Base-by-base conservation (phyloP, 2,329 filamentous ascomycete genomes). In the Diaporthe sp. region DNA sequence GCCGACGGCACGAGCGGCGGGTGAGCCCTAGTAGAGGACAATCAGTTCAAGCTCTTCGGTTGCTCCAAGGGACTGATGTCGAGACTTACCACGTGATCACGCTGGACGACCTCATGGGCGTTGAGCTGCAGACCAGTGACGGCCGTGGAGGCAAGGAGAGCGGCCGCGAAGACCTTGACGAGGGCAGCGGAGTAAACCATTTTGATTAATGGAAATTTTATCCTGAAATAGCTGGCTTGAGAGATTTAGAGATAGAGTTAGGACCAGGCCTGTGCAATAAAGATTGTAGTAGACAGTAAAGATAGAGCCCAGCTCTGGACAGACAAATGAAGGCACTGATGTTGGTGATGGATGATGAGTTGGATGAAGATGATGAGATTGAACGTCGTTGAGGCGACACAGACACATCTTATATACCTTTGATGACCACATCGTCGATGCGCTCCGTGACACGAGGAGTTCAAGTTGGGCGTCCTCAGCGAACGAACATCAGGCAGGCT, bases 241-340 rank as follows among this genome's bases (percentile, higher is more conserved):
- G 8, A 28, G n/a, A 61, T 42, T 42, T 13, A 58, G 28, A 22
- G 55, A 58, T 58, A 22, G 55, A 58, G 55, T 3, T 34, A 58
- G 55, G 55, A 37, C 55, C 28, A 58, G 37, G 55, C 55, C 55
- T 58, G 28, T 58, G 55, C 9, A 58, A 58, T 58, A 58, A 58
- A 58, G 55, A 58, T 58, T 58, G 55, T 58, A 34, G 55, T 58
- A 58, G 55, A 58, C 55, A 58, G 28, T 34, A 58, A 58, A 58
- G 17, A 58, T 22, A 58, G 55, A 58, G 55, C 55, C 15, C 28
- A 58, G 55, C 55, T 58, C 55, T 31, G 28, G 22, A 58, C 17
- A 58, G 55, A 58, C 55, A 58, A 58, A 37, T 10, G 28, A 58
- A 58, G 55, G 55, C 55, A 58, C 55, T 58, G 55, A 34, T 34